A percentile compares a stretch with the other conserved stretches of the same genome.
phyloP scores from a whole-genome alignment of 805 yeast species.

The Candida glaebosa region DNA sequence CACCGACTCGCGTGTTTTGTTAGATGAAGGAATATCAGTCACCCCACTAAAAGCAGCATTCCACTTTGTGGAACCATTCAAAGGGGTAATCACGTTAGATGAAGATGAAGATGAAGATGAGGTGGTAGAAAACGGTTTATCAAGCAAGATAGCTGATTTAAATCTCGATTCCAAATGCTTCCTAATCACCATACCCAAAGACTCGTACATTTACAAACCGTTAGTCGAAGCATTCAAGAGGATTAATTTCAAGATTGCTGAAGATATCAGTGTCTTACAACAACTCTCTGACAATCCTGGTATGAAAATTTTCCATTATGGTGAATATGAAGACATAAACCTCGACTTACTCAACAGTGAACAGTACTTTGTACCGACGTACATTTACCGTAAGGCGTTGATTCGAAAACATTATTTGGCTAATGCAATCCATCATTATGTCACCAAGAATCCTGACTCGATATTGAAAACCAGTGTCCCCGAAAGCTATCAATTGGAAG shows the following conservation, averaged over 20 bases:
- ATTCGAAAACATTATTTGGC: slow-evolving; percentile 88
- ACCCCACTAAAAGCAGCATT: slow-evolving; percentile 65
- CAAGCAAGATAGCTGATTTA: neutral
- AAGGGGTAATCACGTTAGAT: slow-evolving; percentile 55
- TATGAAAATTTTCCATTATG: slow-evolving; percentile 63
- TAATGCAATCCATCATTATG: slow-evolving; percentile 73
- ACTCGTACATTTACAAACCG: slow-evolving; percentile 43
- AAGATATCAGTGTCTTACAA: slow-evolving; percentile 16
- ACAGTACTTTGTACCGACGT: slow-evolving; percentile 69
- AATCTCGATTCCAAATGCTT: slow-evolving; percentile 11
- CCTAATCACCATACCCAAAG: slow-evolving; percentile 35
- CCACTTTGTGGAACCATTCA: slow-evolving; percentile 45
- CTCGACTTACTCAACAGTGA: slow-evolving; percentile 56
- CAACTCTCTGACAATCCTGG: slow-evolving; percentile 12
- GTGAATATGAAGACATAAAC: slow-evolving; percentile 86
- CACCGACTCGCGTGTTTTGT: slow-evolving; percentile 69
- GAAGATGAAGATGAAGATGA: slow-evolving; percentile 12
- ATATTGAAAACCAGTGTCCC: slow-evolving; percentile 62
- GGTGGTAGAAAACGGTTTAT: neutral
- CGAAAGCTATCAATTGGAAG: slow-evolving; percentile 72
- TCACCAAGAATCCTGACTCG: slow-evolving; percentile 71
- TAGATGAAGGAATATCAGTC: slow-evolving; percentile 56
- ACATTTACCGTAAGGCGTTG: slow-evolving; percentile 83
- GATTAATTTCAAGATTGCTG: slow-evolving; percentile 16
- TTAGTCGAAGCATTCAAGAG: slow-evolving; percentile 32